These are phyloP conservation scores for Periconia digitata DNA, from an alignment of 2,329 filamentous ascomycete genomes.

Conservation along the genomic window DNA sequence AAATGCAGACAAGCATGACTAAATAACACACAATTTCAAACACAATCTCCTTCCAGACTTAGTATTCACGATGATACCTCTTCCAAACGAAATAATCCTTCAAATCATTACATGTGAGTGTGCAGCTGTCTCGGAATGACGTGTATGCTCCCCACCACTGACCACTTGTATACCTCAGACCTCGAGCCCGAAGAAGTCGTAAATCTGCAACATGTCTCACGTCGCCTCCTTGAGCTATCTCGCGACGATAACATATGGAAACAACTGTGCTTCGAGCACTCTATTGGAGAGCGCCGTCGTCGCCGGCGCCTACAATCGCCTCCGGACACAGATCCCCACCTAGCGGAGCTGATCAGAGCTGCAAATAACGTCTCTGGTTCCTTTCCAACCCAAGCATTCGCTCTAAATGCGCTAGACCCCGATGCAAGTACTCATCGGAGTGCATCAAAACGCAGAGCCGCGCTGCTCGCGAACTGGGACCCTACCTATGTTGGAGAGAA, in stretches of 20 bases:
- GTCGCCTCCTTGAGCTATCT: constrained; percentile 64
- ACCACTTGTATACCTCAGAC: constrained; percentile 49
- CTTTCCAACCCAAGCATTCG: constrained; percentile 24
- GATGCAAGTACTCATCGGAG: constrained; percentile 35
- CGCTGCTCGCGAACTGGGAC: constrained; percentile 79
- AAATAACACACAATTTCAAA: too few species aligned
- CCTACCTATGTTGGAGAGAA: constrained; percentile 71
- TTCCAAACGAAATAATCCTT: constrained; percentile 47
- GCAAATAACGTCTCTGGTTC: constrained; percentile 36
- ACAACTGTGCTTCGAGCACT: constrained; percentile 70
- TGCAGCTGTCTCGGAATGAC: constrained; percentile 1
- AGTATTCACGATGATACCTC: constrained; percentile 20
- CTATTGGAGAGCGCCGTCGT: constrained; percentile 64
- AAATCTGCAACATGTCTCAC: constrained; percentile 69
- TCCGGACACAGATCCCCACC: constrained; percentile 43
- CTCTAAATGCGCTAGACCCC: constrained; percentile 30
- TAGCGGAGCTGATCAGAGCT: constrained; percentile 47
- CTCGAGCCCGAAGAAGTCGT: constrained; percentile 67
- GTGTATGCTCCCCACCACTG: constrained; percentile 13
- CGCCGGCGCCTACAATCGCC: constrained; percentile 39
- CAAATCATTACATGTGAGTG: constrained; percentile 46
- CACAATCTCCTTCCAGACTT: too few species aligned
- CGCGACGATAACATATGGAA: constrained; percentile 80
- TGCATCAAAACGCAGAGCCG: constrained; percentile 47
- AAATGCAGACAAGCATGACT: too few species aligned